Evolutionary conservation across 352 stramenopile genomes (phyloP).

Genomic region (Phytophthora pluvialis): DNA sequence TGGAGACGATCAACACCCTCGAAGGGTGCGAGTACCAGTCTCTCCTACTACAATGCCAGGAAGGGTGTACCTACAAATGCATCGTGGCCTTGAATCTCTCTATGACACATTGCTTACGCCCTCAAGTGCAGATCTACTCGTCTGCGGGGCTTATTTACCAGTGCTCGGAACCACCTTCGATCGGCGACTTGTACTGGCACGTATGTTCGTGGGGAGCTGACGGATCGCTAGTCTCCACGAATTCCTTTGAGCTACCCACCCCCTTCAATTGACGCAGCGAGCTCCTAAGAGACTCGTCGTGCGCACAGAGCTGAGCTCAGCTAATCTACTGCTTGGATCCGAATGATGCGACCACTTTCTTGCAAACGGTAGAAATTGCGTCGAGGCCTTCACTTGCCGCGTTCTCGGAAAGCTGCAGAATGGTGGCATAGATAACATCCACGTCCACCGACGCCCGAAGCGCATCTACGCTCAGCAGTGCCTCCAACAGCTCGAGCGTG

Average conservation of each 20-base stretch:
- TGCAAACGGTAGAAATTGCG: constrained; percentile 44
- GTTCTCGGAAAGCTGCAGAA: constrained; percentile 56
- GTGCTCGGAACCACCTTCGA: constrained; percentile 35
- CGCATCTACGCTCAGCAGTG: constrained; percentile 39
- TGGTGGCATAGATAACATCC: constrained; percentile 52
- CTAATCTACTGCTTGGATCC: constrained; percentile 22
- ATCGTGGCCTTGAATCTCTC: constrained; percentile 43
- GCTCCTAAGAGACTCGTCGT: constrained; percentile 1
- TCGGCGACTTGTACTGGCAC: constrained; percentile 55
- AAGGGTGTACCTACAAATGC: constrained; percentile 47
- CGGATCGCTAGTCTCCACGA: constrained; percentile 37
- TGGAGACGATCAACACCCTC: constrained; percentile 37
- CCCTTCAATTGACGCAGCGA: no score
- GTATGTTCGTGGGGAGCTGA: constrained; percentile 53
- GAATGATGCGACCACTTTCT: constrained; percentile 40
- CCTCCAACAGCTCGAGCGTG: constrained; percentile 52
- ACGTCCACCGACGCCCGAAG: constrained; percentile 48
- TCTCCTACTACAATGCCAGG: constrained; percentile 35
- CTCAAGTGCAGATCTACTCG: constrained; percentile 66
- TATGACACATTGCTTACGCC: constrained; percentile 31
- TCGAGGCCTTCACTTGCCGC: constrained; percentile 54
- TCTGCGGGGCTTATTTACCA: constrained; percentile 50
- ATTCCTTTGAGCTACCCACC: no score
- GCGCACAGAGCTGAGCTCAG: no score
- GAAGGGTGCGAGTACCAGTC: constrained; percentile 51